Base-by-base conservation (phyloP, 768 basidiomycete species). In the Pilatotrama ljubarskyi region DNA sequence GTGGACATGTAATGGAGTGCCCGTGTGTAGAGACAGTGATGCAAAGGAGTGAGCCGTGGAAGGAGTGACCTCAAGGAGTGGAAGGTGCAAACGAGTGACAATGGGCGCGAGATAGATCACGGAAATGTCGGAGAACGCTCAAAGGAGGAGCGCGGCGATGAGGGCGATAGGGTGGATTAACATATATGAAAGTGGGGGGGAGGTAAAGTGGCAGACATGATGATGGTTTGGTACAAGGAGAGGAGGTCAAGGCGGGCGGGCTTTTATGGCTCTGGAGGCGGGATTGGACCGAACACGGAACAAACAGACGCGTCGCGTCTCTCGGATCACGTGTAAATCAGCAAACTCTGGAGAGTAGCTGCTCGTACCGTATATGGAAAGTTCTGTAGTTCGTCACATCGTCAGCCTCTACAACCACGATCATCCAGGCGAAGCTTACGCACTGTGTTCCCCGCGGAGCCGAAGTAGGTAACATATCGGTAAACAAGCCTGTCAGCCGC, bases 291-390 rank as follows among this genome's bases (percentile, higher is more conserved):
- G 26, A 47, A 47, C 46, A 47, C 9, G 24, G 25, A 15, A 24
- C 46, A 47, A 47, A 47, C 46, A 47, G 29, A 47, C 46, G 46
- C 46, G 46, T 47, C 46, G 46, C 46, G 42, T 47, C 14, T 15
- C 25, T 2, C 2, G 2, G 2, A 9, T 47, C 46, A 47, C 46
- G 46, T 47, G 46, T 17, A 8, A 17, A 5, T 47, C 25, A 47
- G 26, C 46, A 47, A 17, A 15, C 44, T 20, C 8, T 17, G 11
- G n/a, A 32, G 10, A 32, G 29, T 32, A 10, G 29, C 29, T 32
- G 29, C 29, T 10, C 29, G 29, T 32, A 10, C 25, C 46, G 7
- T 13, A 47, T 47, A 24, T 25, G 46, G 46, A 13, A 24, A 24
- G 24, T 47, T 2, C 46, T 47, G 46, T 47, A 11, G 46, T 25